A percentile compares a stretch with the other conserved stretches of the same genome.
These are phyloP conservation scores for Barnettozyma pratensis DNA, from an alignment of 805 yeast genomes.

Conservation along the genomic window DNA sequence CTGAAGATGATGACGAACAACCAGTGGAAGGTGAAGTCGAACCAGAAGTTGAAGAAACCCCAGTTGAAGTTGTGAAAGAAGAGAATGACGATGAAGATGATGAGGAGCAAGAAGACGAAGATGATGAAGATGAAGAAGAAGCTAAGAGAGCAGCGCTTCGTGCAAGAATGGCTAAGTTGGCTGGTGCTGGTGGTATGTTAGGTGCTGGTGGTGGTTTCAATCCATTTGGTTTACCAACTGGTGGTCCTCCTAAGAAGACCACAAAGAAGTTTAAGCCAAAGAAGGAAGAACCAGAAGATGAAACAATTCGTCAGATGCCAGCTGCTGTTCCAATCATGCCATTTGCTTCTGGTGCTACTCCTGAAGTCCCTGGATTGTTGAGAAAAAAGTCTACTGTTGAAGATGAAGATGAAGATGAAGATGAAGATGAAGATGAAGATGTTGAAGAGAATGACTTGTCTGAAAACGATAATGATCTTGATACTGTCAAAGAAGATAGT, in stretches of 20 bases:
- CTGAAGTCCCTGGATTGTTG: slow-evolving; percentile 19
- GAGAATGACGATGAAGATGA: slow-evolving; percentile 41
- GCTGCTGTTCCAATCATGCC: slow-evolving; percentile 52
- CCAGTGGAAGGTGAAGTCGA: slow-evolving; percentile 7
- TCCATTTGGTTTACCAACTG: slow-evolving; percentile 36
- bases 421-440: slow-evolving; percentile 5
- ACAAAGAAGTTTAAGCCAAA: slow-evolving; percentile 21
- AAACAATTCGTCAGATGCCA: slow-evolving; percentile 6
- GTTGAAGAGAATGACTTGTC: slow-evolving; percentile 2
- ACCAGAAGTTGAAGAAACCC: slow-evolving; percentile 9
- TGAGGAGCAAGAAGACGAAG: slow-evolving; percentile 46
- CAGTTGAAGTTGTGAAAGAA: slow-evolving; percentile 6
- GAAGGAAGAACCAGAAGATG: slow-evolving; percentile 12
- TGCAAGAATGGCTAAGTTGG: slow-evolving; percentile 93
- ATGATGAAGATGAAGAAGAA: slow-evolving; percentile 71
- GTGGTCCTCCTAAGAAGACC: slow-evolving; percentile 26
- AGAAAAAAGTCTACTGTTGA: slow-evolving; percentile 10
- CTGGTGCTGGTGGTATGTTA: slow-evolving; percentile 67
- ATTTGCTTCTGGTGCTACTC: slow-evolving; percentile 30
- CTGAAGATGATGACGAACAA: not conserved
- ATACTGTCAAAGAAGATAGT: not conserved
- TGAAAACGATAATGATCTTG: not conserved
- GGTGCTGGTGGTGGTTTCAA: slow-evolving; percentile 29
- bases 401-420: slow-evolving; percentile 8
- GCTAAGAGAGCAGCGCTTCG: slow-evolving; percentile 69